Percentiles rank a stretch among this genome's conserved stretches.
These are phyloP conservation scores for Coemansia sp. DNA, from an alignment of 192 early-diverging fungal species.

Conservation along the genomic window DNA sequence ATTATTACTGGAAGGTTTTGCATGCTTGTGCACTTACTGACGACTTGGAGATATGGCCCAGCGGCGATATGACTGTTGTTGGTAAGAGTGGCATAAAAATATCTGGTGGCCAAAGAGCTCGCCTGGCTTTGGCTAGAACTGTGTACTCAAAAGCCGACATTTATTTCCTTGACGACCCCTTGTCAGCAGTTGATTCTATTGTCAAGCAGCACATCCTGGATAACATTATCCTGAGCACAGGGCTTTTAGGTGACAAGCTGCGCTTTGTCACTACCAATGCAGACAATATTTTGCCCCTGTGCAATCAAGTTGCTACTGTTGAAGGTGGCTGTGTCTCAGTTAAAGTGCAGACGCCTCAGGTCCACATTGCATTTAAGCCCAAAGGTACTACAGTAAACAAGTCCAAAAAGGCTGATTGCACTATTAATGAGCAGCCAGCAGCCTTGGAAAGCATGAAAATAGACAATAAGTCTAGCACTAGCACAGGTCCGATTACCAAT, in stretches of 20 bases:
- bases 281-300: slow-evolving; percentile 24
- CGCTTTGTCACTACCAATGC: slow-evolving; percentile 47
- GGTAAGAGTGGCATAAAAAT: slow-evolving; percentile 71
- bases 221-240: slow-evolving; percentile 53
- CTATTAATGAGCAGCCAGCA: background rate
- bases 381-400: slow-evolving; percentile 25
- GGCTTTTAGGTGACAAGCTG: slow-evolving; percentile 55
- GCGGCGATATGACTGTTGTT: slow-evolving; percentile 67
- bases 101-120: slow-evolving; percentile 69
- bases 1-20: slow-evolving; percentile 60
- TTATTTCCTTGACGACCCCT: slow-evolving; percentile 71
- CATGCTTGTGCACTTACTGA: slow-evolving; percentile 61
- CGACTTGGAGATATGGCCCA: slow-evolving; percentile 64
- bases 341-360: slow-evolving; percentile 29
- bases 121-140: slow-evolving; percentile 63
- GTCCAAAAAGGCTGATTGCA: background rate
- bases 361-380: background rate
- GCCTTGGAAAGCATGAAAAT: background rate
- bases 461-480: background rate
- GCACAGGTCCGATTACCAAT: too few species aligned
- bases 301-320: slow-evolving; percentile 24
- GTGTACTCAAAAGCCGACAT: slow-evolving; percentile 69
- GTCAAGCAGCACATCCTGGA: slow-evolving; percentile 66
- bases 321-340: slow-evolving; percentile 29
- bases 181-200: slow-evolving; percentile 67